Evolutionary conservation across 1,139 yeast species (phyloP), one percentile per base, ranked within the genome.

Genomic region (Yamadazyma sp.): DNA sequence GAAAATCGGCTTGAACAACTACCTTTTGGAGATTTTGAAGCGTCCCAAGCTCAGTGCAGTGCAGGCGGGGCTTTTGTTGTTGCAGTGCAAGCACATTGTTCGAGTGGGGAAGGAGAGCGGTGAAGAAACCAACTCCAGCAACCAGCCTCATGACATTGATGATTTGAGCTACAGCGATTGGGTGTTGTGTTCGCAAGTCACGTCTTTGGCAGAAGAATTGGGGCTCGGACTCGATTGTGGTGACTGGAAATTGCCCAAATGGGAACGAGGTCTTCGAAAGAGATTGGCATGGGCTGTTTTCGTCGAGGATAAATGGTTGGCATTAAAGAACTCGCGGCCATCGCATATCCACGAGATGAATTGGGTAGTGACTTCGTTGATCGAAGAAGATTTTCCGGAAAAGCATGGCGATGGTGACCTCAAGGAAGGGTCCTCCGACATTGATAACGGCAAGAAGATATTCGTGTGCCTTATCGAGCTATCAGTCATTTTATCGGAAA

Each of bases 231-330:
- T 86, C 13, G 90, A 88, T 54, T 89, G 97, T 55, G 80, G 83
- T 40, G 77, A 76, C 44, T 89, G 97, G 97, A 81, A 86, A 52
- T 61, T 89, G 25, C 97, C 97, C 0, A 82, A 84, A 51, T 89
- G 97, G 97, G 97, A 89, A 56, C 70, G 95, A 38, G 92, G 94
- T 2, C 62, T 89, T 33, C 69, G 97, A 37, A 78, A 87, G 51
- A 69, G 96, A 40, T 62, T 89, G 36, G 95, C 96, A 0, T 89
- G 97, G 97, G 96, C 96, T 0, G 94, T 87, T 1, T 88, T 80
- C 70, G 69, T 85, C 40, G 95, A 87, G 59, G 96, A 87, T 53
- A 87, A 88, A 56, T 89, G 97, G 97, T 70, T 83, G 4, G 69
- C 95, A 1, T 62, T 88, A 31, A 77, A 80, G 42, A 92, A 87